Percentiles rank a stretch among this genome's conserved stretches.
Conservation (phyloP, 164 flowering plant genomes). For the Annona squamosa region DNA sequence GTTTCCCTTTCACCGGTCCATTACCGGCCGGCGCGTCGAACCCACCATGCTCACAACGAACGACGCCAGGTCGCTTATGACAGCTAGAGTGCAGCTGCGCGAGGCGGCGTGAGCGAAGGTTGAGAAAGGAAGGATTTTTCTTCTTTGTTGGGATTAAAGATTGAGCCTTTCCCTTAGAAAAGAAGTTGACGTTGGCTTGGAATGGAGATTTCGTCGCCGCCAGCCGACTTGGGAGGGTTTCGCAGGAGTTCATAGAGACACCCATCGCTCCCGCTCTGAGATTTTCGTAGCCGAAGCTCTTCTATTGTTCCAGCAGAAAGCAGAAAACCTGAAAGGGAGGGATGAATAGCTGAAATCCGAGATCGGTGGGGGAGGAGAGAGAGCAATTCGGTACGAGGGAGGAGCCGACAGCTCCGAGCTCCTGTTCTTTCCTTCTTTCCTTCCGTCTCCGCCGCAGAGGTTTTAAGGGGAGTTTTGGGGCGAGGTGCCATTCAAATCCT, state of each 20-base stretch:
- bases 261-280: conserved; percentile 14
- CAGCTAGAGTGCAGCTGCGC: not conserved
- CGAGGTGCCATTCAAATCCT: no score
- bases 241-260: conserved; percentile 19
- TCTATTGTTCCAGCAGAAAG: not conserved
- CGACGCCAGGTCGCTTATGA: not conserved
- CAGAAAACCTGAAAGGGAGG: not conserved
- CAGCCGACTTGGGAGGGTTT: conserved; percentile 13
- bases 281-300: not conserved
- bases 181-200: not conserved
- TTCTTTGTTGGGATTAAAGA: not conserved
- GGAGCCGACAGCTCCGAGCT: not conserved
- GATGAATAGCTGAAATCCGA: not conserved
- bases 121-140: not conserved
- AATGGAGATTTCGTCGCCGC: conserved; percentile 5
- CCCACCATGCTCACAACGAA: not conserved
- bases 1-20: conserved; percentile 37
- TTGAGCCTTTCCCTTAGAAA: not conserved
- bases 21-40: not conserved
- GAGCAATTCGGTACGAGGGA: not conserved
- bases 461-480: no score
- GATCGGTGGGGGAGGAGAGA: not conserved
- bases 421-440: not conserved
- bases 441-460: no score
- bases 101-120: not conserved